Conservation (phyloP, 2,329 filamentous ascomycete species). For the Cordyceps cicadae region DNA sequence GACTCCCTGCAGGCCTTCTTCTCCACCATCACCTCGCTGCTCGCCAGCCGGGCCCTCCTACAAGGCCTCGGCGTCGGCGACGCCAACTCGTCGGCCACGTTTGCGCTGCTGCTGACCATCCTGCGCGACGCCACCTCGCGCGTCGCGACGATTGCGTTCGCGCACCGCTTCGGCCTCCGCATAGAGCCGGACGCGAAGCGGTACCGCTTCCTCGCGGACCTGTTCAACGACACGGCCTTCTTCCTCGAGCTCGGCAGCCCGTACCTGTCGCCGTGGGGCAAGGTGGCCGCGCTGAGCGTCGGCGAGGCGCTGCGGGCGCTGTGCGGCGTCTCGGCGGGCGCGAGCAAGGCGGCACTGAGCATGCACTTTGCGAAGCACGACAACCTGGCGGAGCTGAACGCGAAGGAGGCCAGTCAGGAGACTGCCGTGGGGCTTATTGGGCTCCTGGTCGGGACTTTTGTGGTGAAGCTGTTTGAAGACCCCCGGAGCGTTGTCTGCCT, state of each 20-base stretch:
- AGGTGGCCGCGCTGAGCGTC: constrained; percentile 40
- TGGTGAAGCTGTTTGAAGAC: constrained; percentile 68
- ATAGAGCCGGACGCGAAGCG: constrained; percentile 88
- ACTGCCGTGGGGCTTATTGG: constrained; percentile 84
- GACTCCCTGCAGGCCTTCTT: constrained; percentile 81
- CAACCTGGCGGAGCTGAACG: constrained; percentile 88
- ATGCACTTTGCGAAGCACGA: constrained; percentile 83
- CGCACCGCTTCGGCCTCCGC: constrained; percentile 69
- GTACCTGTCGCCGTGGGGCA: constrained; percentile 49
- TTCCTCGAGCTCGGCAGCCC: constrained; percentile 79
- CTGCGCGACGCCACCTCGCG: constrained; percentile 74
- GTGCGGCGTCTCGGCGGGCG: constrained; percentile 84
- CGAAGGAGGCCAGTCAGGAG: constrained; percentile 91
- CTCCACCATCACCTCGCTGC: constrained; percentile 68
- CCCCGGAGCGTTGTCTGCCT: constrained; percentile 64
- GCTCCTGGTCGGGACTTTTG: constrained; percentile 73
- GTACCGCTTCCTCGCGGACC: constrained; percentile 77
- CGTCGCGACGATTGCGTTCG: constrained; percentile 78
- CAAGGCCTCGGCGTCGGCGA: constrained; percentile 77
- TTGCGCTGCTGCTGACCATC: constrained; percentile 73
- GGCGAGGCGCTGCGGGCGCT: constrained; percentile 50
- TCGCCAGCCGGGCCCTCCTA: constrained; percentile 76
- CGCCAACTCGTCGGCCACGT: constrained; percentile 67
- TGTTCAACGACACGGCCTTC: constrained; percentile 83
- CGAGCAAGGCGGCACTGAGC: constrained; percentile 82